Conservation (phyloP, 2,329 filamentous ascomycete genomes). For the Xylariales sp. region DNA sequence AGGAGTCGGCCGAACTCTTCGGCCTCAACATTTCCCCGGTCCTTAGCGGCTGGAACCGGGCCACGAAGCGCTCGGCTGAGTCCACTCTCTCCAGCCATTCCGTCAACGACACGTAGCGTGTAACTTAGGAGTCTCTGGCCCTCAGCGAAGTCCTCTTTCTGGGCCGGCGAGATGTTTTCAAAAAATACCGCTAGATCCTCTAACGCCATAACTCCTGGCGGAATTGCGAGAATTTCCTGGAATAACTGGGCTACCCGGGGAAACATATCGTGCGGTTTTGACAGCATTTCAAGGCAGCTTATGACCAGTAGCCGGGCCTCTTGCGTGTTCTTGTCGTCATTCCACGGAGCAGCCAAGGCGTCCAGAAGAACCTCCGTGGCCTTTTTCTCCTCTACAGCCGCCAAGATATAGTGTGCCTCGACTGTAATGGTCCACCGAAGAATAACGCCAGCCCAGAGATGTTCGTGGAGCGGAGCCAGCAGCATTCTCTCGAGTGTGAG, state of each 20-base stretch:
- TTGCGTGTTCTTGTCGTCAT: background rate
- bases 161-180: background rate
- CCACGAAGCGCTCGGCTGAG: background rate
- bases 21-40: background rate
- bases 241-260: background rate
- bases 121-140: background rate
- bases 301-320: background rate
- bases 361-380: background rate
- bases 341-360: background rate
- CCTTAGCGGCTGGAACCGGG: background rate
- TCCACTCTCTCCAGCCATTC: background rate
- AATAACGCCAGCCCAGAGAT: conserved; percentile 7
- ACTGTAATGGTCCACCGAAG: background rate
- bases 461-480: background rate
- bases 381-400: background rate
- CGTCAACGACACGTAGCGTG: background rate
- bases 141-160: conserved; percentile 2
- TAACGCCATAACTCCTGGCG: background rate
- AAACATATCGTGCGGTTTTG: background rate
- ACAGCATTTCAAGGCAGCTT: background rate
- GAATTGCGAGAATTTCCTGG: background rate
- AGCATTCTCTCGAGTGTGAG: conserved; percentile 14
- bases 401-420: background rate
- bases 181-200: background rate
- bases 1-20: background rate